Conservation (phyloP, 2,329 filamentous ascomycete species). For the Cordyceps cateniannulata region DNA sequence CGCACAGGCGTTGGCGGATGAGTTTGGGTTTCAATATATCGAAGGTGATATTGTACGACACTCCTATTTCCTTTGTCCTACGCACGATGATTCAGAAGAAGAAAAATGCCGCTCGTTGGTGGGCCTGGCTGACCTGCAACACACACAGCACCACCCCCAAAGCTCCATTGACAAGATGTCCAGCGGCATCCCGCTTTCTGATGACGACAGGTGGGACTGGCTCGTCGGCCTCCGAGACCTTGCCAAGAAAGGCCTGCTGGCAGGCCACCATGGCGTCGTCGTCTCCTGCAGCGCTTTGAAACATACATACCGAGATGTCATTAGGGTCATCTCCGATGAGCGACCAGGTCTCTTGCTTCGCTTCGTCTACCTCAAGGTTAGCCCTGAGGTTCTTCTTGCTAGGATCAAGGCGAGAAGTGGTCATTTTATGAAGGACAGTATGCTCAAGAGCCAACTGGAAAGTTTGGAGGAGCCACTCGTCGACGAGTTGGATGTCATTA, state of each 20-base stretch:
- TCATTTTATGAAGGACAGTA: constrained; percentile 65
- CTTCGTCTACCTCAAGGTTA: constrained; percentile 59
- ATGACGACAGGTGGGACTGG: constrained; percentile 67
- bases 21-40: constrained; percentile 29
- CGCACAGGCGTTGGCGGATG: constrained; percentile 1
- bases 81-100: background rate
- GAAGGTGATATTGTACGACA: constrained; percentile 49
- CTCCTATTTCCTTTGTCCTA: background rate
- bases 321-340: constrained; percentile 44
- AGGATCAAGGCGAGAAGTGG: constrained; percentile 53
- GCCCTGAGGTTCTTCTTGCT: constrained; percentile 49
- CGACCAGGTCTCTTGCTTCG: constrained; percentile 48
- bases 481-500: constrained; percentile 36
- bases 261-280: constrained; percentile 30
- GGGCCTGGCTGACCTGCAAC: background rate
- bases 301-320: constrained; percentile 61
- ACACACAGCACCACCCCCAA: constrained; percentile 40
- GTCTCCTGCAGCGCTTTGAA: constrained; percentile 65
- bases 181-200: constrained; percentile 54
- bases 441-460: constrained; percentile 61
- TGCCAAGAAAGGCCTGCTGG: constrained; percentile 15
- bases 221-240: constrained; percentile 45
- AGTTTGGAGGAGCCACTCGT: constrained; percentile 53
- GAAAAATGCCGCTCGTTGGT: background rate
- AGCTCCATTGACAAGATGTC: constrained; percentile 61